A percentile compares a stretch with the other conserved stretches of the same genome.
These are phyloP conservation scores for Phytophthora quininea DNA, from an alignment of 352 stramenopile species.

Conservation along the genomic window DNA sequence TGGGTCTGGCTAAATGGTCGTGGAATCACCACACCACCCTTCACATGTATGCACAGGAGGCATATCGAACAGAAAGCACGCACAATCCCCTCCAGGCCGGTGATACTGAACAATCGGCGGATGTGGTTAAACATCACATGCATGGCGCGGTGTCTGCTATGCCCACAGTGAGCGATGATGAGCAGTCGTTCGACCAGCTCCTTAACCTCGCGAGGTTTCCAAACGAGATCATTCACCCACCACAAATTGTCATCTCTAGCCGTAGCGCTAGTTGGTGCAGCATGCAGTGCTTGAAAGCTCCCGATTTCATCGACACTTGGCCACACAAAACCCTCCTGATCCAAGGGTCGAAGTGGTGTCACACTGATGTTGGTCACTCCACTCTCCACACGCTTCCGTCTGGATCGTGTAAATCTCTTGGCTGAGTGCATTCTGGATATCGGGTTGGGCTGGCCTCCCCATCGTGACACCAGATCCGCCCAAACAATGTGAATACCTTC, in stretches of 20 bases:
- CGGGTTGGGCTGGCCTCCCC: background rate
- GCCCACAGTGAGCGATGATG: background rate
- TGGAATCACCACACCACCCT: background rate
- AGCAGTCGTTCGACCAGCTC: background rate
- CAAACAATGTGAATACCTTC: conserved; percentile 10
- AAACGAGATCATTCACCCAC: background rate
- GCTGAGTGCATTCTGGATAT: background rate
- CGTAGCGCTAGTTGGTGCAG: background rate
- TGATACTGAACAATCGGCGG: background rate
- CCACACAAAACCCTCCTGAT: background rate
- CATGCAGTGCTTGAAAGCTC: background rate
- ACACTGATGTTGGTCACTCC: background rate
- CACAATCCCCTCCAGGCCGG: background rate
- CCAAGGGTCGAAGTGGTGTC: background rate
- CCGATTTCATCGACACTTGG: background rate
- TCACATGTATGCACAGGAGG: background rate
- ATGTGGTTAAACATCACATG: background rate
- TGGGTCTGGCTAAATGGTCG: background rate
- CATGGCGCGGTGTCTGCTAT: background rate
- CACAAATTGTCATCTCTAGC: background rate
- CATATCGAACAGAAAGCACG: background rate
- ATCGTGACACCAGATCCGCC: conserved; percentile 7
- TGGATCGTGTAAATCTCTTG: background rate
- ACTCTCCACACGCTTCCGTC: background rate
- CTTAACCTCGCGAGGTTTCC: background rate